Conservation (phyloP, 2,329 filamentous ascomycete species). For the Penicillium corylophilum region DNA sequence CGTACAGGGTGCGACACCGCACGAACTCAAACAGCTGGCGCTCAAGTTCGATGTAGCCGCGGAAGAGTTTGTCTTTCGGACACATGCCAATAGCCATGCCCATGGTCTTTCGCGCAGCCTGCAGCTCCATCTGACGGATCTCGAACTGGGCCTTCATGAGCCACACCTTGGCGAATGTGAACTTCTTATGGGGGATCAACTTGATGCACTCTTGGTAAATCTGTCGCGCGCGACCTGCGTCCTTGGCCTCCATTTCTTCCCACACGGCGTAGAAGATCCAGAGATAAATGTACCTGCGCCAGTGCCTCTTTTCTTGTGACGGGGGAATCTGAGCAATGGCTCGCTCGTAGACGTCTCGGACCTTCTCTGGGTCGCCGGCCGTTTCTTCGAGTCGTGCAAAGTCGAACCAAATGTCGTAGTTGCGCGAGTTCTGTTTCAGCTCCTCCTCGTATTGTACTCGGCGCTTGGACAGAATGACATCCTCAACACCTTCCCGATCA, state of each 20-base stretch:
- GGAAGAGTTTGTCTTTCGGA: constrained; percentile 93
- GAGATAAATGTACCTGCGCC: constrained; percentile 94
- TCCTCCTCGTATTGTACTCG: constrained; percentile 92
- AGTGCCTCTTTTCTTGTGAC: constrained; percentile 94
- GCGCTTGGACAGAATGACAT: constrained; percentile 92
- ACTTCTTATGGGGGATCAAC: constrained; percentile 90
- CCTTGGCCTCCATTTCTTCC: constrained; percentile 84
- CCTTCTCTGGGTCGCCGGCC: constrained; percentile 75
- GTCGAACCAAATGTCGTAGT: constrained; percentile 97
- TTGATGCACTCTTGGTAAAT: constrained; percentile 88
- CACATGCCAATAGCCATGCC: constrained; percentile 90
- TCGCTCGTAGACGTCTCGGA: constrained; percentile 90
- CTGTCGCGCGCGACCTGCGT: constrained; percentile 75
- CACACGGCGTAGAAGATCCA: constrained; percentile 97
- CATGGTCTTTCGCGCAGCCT: constrained; percentile 79
- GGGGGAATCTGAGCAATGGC: constrained; percentile 94
- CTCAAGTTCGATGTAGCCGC: constrained; percentile 89
- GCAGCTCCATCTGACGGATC: constrained; percentile 78
- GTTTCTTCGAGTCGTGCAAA: constrained; percentile 88
- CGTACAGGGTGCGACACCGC: constrained; percentile 84
- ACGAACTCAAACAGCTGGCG: constrained; percentile 92
- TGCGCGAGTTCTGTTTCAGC: constrained; percentile 89
- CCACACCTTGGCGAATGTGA: constrained; percentile 98
- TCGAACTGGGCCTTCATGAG: constrained; percentile 91
- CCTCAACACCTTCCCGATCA: constrained; percentile 87